These are phyloP conservation scores for Dryadomyces quercivorus DNA, from an alignment of 2,329 filamentous ascomycete species.

Conservation along the genomic window DNA sequence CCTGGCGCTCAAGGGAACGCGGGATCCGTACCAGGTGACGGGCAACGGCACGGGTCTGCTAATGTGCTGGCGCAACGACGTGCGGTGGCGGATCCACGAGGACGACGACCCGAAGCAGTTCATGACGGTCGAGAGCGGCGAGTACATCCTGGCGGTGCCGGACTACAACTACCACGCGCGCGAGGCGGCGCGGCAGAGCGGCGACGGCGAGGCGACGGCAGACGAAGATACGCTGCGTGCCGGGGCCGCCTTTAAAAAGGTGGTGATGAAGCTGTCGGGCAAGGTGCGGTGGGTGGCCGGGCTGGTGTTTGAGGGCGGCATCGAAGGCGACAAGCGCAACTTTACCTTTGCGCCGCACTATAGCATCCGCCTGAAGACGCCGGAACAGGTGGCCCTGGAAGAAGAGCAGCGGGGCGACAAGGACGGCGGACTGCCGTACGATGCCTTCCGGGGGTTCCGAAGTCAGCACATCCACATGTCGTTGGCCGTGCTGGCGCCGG, in stretches of 20 bases:
- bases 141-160: slow-evolving; percentile 87
- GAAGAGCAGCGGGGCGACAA: slow-evolving; percentile 34
- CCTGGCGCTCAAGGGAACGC: slow-evolving; percentile 76
- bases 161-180: slow-evolving; percentile 85
- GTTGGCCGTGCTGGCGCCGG: slow-evolving; percentile 76
- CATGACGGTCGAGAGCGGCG: slow-evolving; percentile 90
- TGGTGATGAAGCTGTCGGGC: slow-evolving; percentile 95
- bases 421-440: slow-evolving; percentile 49
- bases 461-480: slow-evolving; percentile 96
- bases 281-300: slow-evolving; percentile 90
- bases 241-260: slow-evolving; percentile 88
- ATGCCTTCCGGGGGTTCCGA: slow-evolving; percentile 93
- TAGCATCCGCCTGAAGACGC: slow-evolving; percentile 74
- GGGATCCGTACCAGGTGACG: slow-evolving; percentile 88
- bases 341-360: slow-evolving; percentile 93
- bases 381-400: slow-evolving; percentile 40
- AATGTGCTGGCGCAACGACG: slow-evolving; percentile 97
- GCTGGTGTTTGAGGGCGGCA: slow-evolving; percentile 79
- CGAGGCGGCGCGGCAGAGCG: slow-evolving; percentile 39
- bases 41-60: slow-evolving; percentile 89
- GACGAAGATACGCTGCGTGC: slow-evolving; percentile 55
- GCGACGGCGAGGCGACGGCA: slow-evolving; percentile 45
- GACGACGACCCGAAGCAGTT: slow-evolving; percentile 83
- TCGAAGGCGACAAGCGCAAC: slow-evolving; percentile 57
- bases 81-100: slow-evolving; percentile 73